phyloP scores from a whole-genome alignment of 1,139 yeast genomes.

The Yamadazyma oceani region DNA sequence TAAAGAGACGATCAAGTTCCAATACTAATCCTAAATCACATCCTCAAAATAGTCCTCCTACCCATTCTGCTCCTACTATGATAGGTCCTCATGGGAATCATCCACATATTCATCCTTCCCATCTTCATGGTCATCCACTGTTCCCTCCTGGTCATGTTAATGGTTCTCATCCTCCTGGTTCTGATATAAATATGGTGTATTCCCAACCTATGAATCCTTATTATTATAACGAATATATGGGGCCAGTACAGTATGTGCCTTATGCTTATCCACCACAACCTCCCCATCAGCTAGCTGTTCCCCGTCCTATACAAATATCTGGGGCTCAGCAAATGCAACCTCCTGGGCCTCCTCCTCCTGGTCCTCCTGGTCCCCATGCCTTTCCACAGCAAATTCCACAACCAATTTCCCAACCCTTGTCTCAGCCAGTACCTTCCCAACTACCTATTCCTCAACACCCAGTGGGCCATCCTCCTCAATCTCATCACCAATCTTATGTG shows the following conservation, averaged over 20 bases:
- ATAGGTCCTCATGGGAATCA: conserved; percentile 4
- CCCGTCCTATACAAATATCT: conserved; percentile 10
- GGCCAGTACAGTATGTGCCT: conserved; percentile 14
- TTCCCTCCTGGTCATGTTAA: conserved; percentile 2
- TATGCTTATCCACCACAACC: conserved; percentile 8
- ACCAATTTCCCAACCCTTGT: too few species aligned
- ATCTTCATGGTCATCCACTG: conserved; percentile 3
- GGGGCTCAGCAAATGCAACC: conserved; percentile 1
- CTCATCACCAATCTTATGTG: too few species aligned
- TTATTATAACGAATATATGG: conserved; percentile 15
- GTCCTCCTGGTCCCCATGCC: conserved; percentile 6
- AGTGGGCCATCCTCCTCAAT: not conserved
- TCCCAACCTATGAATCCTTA: conserved; percentile 13
- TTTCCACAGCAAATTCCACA: not conserved
- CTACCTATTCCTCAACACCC: not conserved
- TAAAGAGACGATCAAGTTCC: conserved; percentile 61
- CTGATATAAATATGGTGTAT: too few species aligned
- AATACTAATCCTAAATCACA: conserved; percentile 7
- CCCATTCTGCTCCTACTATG: conserved; percentile 4
- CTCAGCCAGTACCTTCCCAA: not conserved
- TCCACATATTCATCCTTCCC: conserved; percentile 4
- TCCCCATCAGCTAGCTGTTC: conserved; percentile 6
- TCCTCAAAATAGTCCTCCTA: not conserved
- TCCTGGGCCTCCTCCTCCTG: conserved; percentile 3
- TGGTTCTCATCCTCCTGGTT: too few species aligned